A percentile compares a stretch with the other conserved stretches of the same genome.
These are phyloP conservation scores for Coemansia umbellata DNA, from an alignment of 192 early-diverging fungal species.

Conservation along the genomic window DNA sequence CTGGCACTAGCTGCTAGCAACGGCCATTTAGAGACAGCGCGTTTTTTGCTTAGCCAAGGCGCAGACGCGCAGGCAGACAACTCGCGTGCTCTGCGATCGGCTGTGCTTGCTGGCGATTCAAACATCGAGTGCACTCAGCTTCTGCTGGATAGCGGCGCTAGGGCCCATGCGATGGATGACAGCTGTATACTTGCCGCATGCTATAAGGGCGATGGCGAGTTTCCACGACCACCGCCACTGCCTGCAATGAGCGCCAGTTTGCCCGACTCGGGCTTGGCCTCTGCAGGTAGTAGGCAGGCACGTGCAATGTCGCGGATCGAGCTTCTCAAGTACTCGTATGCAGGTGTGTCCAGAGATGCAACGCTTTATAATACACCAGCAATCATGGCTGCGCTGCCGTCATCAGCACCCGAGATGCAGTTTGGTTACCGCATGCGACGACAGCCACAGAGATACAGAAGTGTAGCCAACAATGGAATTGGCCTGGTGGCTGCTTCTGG, in stretches of 20 bases:
- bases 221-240: conserved; percentile 10
- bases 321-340: conserved; percentile 10
- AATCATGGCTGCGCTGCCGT: background rate
- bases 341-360: conserved; percentile 2
- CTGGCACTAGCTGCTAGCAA: conserved; percentile 29
- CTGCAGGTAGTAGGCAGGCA: background rate
- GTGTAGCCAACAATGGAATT: too few species aligned
- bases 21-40: conserved; percentile 6
- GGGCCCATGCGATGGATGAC: conserved; percentile 21
- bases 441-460: conserved; percentile 11
- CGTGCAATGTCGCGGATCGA: background rate
- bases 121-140: conserved; percentile 9
- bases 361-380: conserved; percentile 3
- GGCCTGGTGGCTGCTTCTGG: background rate
- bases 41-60: conserved; percentile 24
- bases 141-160: conserved; percentile 30
- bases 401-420: background rate
- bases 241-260: background rate
- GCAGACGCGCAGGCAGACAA: conserved; percentile 19
- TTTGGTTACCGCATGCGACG: background rate
- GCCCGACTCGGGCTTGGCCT: background rate
- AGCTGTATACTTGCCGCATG: conserved; percentile 40
- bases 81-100: conserved; percentile 35
- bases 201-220: conserved; percentile 41
- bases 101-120: conserved; percentile 40